Evolutionary conservation across 768 basidiomycete genomes (phyloP).

Genomic region (Lactarius tabidus): DNA sequence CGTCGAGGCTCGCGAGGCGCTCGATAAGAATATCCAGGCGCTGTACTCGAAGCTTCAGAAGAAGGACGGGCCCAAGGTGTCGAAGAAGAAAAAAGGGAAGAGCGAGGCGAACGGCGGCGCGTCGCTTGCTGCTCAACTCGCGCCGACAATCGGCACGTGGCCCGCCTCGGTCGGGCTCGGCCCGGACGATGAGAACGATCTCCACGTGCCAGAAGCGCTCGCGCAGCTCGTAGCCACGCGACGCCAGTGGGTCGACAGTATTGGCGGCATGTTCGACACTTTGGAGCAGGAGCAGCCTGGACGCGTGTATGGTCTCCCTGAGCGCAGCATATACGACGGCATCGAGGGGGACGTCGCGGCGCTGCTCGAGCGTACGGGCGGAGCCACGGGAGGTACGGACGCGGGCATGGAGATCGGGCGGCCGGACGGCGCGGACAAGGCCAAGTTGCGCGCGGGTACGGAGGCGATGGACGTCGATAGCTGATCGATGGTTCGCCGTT

Average conservation of each 20-base stretch:
- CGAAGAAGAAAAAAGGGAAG: slow-evolving; percentile 65
- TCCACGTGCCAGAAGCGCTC: slow-evolving; percentile 65
- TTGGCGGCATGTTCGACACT: slow-evolving; percentile 72
- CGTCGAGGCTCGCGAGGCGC: slow-evolving; percentile 72
- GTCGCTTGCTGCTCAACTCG: slow-evolving; percentile 1
- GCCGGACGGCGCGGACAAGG: slow-evolving; percentile 44
- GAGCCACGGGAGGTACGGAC: slow-evolving; percentile 28
- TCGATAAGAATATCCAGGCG: slow-evolving; percentile 78
- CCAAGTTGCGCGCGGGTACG: slow-evolving; percentile 46
- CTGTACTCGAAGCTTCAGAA: slow-evolving; percentile 79
- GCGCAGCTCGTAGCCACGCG: slow-evolving; percentile 71
- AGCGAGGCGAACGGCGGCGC: slow-evolving; percentile 31
- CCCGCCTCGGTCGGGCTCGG: slow-evolving; percentile 69
- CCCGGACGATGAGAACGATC: slow-evolving; percentile 59
- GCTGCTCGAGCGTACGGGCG: slow-evolving; percentile 32
- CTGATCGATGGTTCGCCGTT: background rate
- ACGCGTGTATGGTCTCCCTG: slow-evolving; percentile 73
- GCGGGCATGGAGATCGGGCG: slow-evolving; percentile 27
- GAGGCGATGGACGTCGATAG: slow-evolving; percentile 71
- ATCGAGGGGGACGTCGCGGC: slow-evolving; percentile 59
- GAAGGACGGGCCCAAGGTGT: slow-evolving; percentile 68
- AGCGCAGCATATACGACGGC: slow-evolving; percentile 69
- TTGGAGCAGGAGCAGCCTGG: slow-evolving; percentile 64
- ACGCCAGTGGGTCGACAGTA: slow-evolving; percentile 69
- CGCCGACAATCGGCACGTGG: slow-evolving; percentile 47